Conservation (phyloP, 306 rosid genomes). For the Sindora glabra region DNA sequence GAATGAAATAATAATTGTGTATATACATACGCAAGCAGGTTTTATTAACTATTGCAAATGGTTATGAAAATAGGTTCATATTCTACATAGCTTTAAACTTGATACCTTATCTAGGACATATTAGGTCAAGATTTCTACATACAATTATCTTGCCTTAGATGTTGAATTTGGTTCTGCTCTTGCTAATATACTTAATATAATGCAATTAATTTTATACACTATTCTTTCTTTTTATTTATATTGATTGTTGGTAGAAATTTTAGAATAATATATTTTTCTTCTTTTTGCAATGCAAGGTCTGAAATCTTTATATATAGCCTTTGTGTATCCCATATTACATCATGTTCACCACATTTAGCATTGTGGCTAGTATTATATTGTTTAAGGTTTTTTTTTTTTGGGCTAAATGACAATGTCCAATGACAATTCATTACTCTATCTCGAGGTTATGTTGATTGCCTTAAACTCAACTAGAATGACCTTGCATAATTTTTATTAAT, state of each 20-base stretch:
- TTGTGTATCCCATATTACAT: conserved; percentile 96
- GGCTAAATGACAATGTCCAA: not conserved
- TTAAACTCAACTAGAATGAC: not conserved
- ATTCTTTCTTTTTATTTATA: not conserved
- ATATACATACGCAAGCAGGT: not conserved
- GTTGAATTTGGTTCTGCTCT: not conserved
- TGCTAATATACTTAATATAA: not conserved
- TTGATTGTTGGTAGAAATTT: not conserved
- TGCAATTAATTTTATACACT: not conserved
- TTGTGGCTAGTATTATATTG: conserved; percentile 95
- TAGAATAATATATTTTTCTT: conserved; percentile 5
- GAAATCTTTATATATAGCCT: conserved; percentile 97
- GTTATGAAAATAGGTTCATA: not conserved
- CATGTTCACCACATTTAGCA: conserved; percentile 94
- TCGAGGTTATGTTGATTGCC: not conserved
- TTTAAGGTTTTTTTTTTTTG: conserved; percentile 66
- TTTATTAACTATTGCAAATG: not conserved
- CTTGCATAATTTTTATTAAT: not conserved
- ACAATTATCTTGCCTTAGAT: not conserved
- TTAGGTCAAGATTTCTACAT: not conserved
- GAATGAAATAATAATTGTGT: conserved; percentile 9
- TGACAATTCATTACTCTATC: not conserved
- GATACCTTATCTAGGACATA: not conserved
- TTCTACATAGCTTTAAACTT: conserved; percentile 2
- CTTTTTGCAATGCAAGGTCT: conserved; percentile 61